Conservation (phyloP, 305 asterid species). For the Ilex paraguariensis region DNA sequence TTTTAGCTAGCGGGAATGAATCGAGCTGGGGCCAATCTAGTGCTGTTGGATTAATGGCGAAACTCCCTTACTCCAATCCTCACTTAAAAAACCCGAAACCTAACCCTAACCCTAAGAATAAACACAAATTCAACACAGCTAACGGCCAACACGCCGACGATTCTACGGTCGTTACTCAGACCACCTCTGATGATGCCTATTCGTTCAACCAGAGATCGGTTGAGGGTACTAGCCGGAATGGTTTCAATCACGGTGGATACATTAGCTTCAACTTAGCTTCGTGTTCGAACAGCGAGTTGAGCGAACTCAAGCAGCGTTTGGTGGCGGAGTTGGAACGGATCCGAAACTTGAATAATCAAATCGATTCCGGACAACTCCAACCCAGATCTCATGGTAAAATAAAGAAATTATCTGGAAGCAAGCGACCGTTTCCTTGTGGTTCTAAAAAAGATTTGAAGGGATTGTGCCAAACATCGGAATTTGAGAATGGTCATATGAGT, state of each 20-base stretch:
- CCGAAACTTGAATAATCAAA: conserved; percentile 58
- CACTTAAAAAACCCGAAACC: conserved; percentile 69
- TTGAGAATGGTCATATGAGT: conserved; percentile 10
- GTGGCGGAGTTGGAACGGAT: conserved; percentile 61
- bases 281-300: conserved; percentile 49
- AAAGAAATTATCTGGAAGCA: conserved; percentile 49
- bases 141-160: conserved; percentile 46
- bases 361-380: conserved; percentile 50
- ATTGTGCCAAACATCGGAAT: conserved; percentile 28
- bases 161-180: conserved; percentile 47
- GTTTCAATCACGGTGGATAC: conserved; percentile 48
- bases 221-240: conserved; percentile 37
- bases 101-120: conserved; percentile 60
- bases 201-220: conserved; percentile 38
- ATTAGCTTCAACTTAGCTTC: conserved; percentile 46
- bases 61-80: conserved; percentile 54
- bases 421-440: conserved; percentile 39
- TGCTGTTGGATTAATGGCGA: conserved; percentile 54
- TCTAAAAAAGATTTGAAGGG: conserved; percentile 37
- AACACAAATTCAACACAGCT: conserved; percentile 54
- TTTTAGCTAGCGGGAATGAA: conserved; percentile 83
- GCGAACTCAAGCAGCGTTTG: conserved; percentile 52
- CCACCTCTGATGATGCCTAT: no score
- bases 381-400: conserved; percentile 49
- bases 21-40: conserved; percentile 63